Evolutionary conservation across 495 filamentous ascomycete species (phyloP), one percentile per base, ranked within the genome.

Genomic region (Ascodesmis nigricans): DNA sequence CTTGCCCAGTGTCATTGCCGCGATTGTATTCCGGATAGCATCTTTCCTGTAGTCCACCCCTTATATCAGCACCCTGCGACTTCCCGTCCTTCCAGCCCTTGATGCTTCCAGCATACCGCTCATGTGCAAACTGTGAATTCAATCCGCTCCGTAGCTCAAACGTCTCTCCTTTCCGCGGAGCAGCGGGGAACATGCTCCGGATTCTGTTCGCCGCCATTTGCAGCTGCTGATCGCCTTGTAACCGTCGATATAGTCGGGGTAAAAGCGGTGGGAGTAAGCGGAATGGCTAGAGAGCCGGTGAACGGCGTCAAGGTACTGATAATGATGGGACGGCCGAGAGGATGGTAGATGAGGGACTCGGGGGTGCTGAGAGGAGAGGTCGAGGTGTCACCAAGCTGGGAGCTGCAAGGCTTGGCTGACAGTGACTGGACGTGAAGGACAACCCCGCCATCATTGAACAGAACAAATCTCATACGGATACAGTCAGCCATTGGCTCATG

Each of bases 51-150:
- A 46, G 34, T 33, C 26, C 11, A 24, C 20, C 18, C 17, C 6
- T 18, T 29, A 11, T 15, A 33, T 61, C 42, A 60, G 59, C 44
- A 35, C 21, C 11, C n/a, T n/a, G n/a, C n/a, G n/a, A n/a, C n/a
- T n/a, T n/a, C n/a, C n/a, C n/a, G n/a, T n/a, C n/a, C n/a, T n/a
- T n/a, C n/a, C n/a, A n/a, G n/a, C n/a, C n/a, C n/a, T n/a, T n/a
- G n/a, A n/a, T n/a, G n/a, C n/a, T n/a, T n/a, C 7, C 8, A 23
- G 14, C 60, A 44, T 60, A 75, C 71, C 73, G 70, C 65, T 99
- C 87, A 56, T 90, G 92, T 38, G 90, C 87, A 73, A 95, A 99
- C 59, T 99, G 87, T 36, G 87, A 99, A 59, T 95, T 90, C 51
- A 99, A 64, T 36, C 87, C 87, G 42, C 84, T 80, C 56, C 90